A percentile compares a stretch with the other conserved stretches of the same genome.
These are phyloP conservation scores for Anisodus tanguticus DNA, from an alignment of 257 asterid species.

Conservation along the genomic window DNA sequence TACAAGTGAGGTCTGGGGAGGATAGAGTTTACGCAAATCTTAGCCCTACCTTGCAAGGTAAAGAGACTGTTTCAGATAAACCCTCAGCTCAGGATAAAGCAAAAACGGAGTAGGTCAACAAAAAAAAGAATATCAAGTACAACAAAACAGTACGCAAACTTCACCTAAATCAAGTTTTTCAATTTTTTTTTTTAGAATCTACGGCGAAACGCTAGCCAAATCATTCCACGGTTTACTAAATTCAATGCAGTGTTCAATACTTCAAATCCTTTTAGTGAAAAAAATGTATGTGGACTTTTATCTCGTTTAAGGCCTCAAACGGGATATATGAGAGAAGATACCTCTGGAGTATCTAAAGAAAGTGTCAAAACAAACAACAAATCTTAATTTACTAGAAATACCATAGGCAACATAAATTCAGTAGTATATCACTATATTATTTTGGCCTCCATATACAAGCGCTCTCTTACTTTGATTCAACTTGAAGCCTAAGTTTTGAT, in stretches of 20 bases:
- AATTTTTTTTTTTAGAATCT: too few relatives aligned
- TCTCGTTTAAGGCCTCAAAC: background rate
- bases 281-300: background rate
- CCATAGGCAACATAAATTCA: background rate
- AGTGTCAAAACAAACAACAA: background rate
- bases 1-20: too few relatives aligned
- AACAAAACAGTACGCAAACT: too few relatives aligned
- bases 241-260: background rate
- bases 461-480: conserved; percentile 14
- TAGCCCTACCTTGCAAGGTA: too few relatives aligned
- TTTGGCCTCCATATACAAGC: conserved; percentile 13
- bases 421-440: background rate
- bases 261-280: background rate
- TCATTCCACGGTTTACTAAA: background rate
- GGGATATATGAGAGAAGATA: background rate
- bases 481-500: conserved; percentile 3
- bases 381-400: background rate
- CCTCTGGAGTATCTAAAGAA: background rate
- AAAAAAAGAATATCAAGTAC: too few relatives aligned
- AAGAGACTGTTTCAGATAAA: too few relatives aligned
- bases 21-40: too few relatives aligned
- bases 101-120: too few relatives aligned
- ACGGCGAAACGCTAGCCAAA: too few relatives aligned
- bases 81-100: too few relatives aligned
- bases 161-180: too few relatives aligned